These are phyloP conservation scores for Colletotrichum liriopes DNA, from an alignment of 2,329 filamentous ascomycete species.

Conservation along the genomic window DNA sequence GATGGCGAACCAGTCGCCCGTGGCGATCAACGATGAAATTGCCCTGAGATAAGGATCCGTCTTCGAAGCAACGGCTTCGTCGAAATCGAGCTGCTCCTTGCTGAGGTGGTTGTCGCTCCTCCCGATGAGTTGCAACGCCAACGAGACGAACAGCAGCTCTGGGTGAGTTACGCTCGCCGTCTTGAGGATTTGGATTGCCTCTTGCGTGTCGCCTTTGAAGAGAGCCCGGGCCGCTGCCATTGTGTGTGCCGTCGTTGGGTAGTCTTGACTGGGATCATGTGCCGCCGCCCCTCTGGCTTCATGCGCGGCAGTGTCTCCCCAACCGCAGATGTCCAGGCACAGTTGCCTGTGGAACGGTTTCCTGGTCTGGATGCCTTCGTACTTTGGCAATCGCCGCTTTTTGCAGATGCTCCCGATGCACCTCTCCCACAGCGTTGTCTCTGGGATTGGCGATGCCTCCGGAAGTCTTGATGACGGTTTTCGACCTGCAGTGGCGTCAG, in stretches of 20 bases:
- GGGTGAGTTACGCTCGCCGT: constrained; percentile 74
- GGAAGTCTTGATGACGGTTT: constrained; percentile 65
- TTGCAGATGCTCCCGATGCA: constrained; percentile 76
- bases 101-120: constrained; percentile 61
- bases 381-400: constrained; percentile 73
- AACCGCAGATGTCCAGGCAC: constrained; percentile 82
- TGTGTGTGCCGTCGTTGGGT: constrained; percentile 73
- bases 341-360: constrained; percentile 81
- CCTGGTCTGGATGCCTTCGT: constrained; percentile 74
- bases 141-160: constrained; percentile 78
- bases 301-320: constrained; percentile 70
- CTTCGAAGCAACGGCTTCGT: constrained; percentile 72
- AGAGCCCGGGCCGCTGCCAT: constrained; percentile 84
- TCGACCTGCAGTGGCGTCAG: constrained; percentile 56
- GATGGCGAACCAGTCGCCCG: constrained; percentile 82
- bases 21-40: constrained; percentile 83
- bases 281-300: constrained; percentile 46
- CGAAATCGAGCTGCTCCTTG: constrained; percentile 70
- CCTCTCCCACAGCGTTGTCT: constrained; percentile 71
- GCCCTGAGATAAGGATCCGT: constrained; percentile 86
- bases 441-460: constrained; percentile 61
- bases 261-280: constrained; percentile 62
- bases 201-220: constrained; percentile 78
- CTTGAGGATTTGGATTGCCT: constrained; percentile 80
- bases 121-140: constrained; percentile 76